Evolutionary conservation across 2,329 filamentous ascomycete species (phyloP), one percentile per base, ranked within the genome.

Genomic region (Fusarium nanum): DNA sequence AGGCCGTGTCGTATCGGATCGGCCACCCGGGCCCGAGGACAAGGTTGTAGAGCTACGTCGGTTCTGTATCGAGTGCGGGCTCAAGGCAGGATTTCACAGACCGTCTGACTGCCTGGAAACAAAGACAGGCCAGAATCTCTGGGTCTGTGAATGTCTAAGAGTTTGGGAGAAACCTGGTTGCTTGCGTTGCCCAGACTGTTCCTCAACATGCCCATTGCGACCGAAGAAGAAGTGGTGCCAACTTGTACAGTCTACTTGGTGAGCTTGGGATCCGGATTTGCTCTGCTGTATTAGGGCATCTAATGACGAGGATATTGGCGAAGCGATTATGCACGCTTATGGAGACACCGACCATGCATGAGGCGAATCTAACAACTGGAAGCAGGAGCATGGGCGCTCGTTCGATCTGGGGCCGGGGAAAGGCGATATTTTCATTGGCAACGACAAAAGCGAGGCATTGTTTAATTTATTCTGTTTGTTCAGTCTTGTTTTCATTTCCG

Each of bases 11-110:
- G 69, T 81, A 23, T 74, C 70, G 42, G 74, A 75, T 54, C 72
- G 78, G 58, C 67, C 77, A 28, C 76, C 78, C 14, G 61, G 69
- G 16, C 60, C 73, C 5, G 67, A 64, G n/a, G 78, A 80, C 60
- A 74, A 71, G n/a, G 60, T 75, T 32, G 67, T 79, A 22, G 67
- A 74, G 53, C 73, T 83, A 10, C 79, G 81, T 10, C 77, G 81
- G 23, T 83, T 82, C 66, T 83, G 81, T 66, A 79, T 83, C 53
- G 79, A 79, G 22, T 83, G 81, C 47, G 81, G 81, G n/a, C 77
- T 83, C 47, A 71, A 73, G 25, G 67, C 76, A 23, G 81, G 80
- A 3, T 70, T 83, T 10, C 79, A 83, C 54, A 76, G 71, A 5
- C 78, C 81, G 3, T 78, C 76, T 34, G 80, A 82, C 68, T 77